Base-by-base conservation (phyloP, 495 filamentous ascomycete genomes). In the Penicillium tannophilum region DNA sequence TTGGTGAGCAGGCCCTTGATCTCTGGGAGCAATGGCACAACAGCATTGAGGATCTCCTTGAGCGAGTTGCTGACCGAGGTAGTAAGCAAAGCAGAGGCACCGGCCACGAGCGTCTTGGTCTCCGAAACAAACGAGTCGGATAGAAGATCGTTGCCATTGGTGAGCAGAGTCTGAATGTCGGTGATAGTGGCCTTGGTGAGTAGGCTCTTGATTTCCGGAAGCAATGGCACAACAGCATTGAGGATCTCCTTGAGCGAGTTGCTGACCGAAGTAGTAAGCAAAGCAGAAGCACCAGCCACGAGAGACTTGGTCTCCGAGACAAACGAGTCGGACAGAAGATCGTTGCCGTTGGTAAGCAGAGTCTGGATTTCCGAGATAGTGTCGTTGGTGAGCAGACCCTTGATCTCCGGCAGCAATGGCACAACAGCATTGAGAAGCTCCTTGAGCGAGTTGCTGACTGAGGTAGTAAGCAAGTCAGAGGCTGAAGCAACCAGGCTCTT, bases 321-420 rank as follows among this genome's bases (percentile, higher is more conserved):
- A 50, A 79, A 70, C 9, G 28, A 42, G 20, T 53, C 23, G 9
- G 74, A 75, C 7, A 79, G 50, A 26, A 79, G 65, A 8, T 64
- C 56, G 52, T 76, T 72, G 19, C 73, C 74, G 47, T 79, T 78
- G 16, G 60, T 64, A 30, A 79, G 69, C 24, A 79, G 65, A 17
- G 57, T 67, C 46, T 69, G 39, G 2, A 79, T 55, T 17, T 72
- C 75, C n/a, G 62, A 60, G 46, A 79, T 61, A 8, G 74, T 75
- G 8, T 66, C 57, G 8, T 63, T 36, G 3, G 65, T 70, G 1
- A 78, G 57, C 30, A 78, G 51, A 16, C 63, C 61, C 59, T 65
- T 59, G 24, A 68, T 41, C 43, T 65, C 50, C 9, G 65, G 65
- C 10, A 68, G 65, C 31, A 78, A 64, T 30, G 63, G 54, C 30